These are phyloP conservation scores for Penicillium psychrofluorescens DNA, from an alignment of 495 filamentous ascomycete species.

Conservation along the genomic window DNA sequence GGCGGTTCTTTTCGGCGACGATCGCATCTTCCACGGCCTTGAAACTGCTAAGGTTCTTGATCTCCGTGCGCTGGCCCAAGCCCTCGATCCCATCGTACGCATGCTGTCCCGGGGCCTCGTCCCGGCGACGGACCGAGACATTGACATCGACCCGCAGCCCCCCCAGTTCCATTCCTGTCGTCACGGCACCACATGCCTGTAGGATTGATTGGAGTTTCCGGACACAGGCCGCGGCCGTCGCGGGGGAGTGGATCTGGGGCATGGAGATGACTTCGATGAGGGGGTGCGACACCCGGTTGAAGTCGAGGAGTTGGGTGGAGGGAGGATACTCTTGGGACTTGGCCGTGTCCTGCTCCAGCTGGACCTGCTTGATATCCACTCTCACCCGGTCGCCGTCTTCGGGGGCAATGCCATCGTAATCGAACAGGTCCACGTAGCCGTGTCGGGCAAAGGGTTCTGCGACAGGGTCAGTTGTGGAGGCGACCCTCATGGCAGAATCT, in stretches of 20 bases:
- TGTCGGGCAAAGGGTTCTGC: slow-evolving; percentile 73
- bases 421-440: slow-evolving; percentile 61
- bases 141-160: slow-evolving; percentile 93
- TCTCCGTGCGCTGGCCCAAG: slow-evolving; percentile 86
- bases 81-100: slow-evolving; percentile 48
- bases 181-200: slow-evolving; percentile 72
- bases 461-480: slow-evolving; percentile 1
- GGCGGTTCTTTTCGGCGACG: slow-evolving; percentile 79
- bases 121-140: slow-evolving; percentile 67
- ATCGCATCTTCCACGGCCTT: slow-evolving; percentile 93
- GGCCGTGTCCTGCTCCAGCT: slow-evolving; percentile 96
- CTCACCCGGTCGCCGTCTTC: slow-evolving; percentile 58
- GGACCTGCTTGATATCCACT: slow-evolving; percentile 84
- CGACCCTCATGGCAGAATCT: background rate
- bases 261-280: slow-evolving; percentile 92
- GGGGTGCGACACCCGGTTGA: slow-evolving; percentile 87
- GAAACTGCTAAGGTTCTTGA: slow-evolving; percentile 95
- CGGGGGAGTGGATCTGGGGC: slow-evolving; percentile 75
- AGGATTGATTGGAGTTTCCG: slow-evolving; percentile 82
- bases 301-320: slow-evolving; percentile 73
- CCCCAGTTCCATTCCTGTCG: slow-evolving; percentile 86
- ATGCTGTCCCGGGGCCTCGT: slow-evolving; percentile 31
- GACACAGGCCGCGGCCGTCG: slow-evolving; percentile 79
- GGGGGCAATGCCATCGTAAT: slow-evolving; percentile 71
- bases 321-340: slow-evolving; percentile 78